These are phyloP conservation scores for Cucumis cinereus DNA, from an alignment of 306 rosid genomes.

Conservation along the genomic window DNA sequence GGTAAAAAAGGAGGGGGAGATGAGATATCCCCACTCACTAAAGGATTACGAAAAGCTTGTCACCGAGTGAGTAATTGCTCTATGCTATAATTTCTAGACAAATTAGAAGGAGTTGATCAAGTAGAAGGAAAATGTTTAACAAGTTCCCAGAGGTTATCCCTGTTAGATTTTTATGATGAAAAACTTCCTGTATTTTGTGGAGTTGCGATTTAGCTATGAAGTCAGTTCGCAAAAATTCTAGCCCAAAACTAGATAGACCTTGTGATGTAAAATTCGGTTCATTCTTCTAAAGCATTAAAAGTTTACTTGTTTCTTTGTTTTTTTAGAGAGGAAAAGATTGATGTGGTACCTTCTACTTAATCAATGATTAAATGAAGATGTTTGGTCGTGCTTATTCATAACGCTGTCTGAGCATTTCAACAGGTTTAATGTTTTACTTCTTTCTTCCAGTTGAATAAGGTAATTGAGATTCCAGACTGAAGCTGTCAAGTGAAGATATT, in stretches of 20 bases:
- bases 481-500: conserved; percentile 3
- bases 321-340: background rate
- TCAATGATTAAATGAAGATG: background rate
- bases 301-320: background rate
- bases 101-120: background rate
- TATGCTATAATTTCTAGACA: background rate
- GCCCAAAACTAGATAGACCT: background rate
- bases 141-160: background rate
- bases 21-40: background rate
- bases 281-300: background rate
- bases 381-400: background rate
- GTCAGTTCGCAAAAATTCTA: background rate
- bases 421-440: background rate
- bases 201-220: background rate
- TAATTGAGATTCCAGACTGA: background rate
- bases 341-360: background rate
- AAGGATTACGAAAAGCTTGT: background rate
- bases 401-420: background rate
- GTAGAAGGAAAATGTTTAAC: background rate
- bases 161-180: background rate
- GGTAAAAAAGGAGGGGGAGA: background rate
- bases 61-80: background rate
- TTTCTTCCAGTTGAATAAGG: background rate
- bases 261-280: background rate
- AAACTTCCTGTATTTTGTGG: background rate